Base-by-base conservation (phyloP, 2,329 filamentous ascomycete genomes). In the Fusarium praegraminearum region DNA sequence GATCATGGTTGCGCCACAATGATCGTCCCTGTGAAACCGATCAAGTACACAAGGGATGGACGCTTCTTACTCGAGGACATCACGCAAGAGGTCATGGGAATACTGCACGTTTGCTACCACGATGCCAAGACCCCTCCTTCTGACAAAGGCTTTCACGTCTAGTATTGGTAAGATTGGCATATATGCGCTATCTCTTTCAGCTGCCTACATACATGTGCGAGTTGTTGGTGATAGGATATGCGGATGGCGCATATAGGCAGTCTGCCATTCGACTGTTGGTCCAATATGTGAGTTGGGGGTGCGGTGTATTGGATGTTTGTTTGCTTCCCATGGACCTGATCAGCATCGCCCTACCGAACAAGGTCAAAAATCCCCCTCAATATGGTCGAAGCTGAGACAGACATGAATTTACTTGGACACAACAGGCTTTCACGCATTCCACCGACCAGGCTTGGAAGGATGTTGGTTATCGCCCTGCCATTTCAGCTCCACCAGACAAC, bases 151-250 rank as follows among this genome's bases (percentile, higher is more conserved):
- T 47, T 59, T 56, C 32, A 45, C 28, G 38, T 46, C 24, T 32
- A 9, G 40, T 22, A 52, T 52, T 63, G 50, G 56, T 38, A 57
- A 57, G 63, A 43, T 45, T 28, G 33, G 32, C 47, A 50, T 53
- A 44, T 38, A 54, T 65, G 46, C 52, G 52, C 47, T 57, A 69
- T 67, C 26, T 28, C 58, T 52, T 26, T 59, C 36, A 56, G 56
- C 56, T 59, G 24, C 49, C 38, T 69, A 57, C 60, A 67, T 70
- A 61, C 36, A 61, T 50, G 65, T 54, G 57, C 44, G 44, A 54
- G 61, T 38, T 62, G 60, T 74, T 75, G 73, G 73, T 71, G 64
- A 75, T 67, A 50, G 61, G 54, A 60, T 65, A 54, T 62, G 67
- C 59, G 57, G 59, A 52, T 65, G 64, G 69, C 58, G 62, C 65